Percentiles rank a stretch among this genome's conserved stretches.
Conservation (phyloP, 768 basidiomycete genomes). For the Agrocybe pediades region DNA sequence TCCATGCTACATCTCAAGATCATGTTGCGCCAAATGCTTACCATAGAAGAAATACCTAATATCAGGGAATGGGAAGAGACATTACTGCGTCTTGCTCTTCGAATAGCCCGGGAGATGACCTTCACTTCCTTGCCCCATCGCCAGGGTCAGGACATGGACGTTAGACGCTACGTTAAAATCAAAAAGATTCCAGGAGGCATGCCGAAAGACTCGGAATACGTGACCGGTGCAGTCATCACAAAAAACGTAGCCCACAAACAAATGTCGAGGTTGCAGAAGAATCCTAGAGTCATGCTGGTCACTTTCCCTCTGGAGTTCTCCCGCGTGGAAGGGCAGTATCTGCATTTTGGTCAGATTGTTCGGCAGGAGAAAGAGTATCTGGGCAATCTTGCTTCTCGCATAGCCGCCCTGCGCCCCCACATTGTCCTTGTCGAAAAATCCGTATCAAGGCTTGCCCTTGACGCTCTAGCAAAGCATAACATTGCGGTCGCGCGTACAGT, state of each 20-base stretch:
- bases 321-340: constrained; percentile 89
- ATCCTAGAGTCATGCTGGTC: constrained; percentile 94
- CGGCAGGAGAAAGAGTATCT: constrained; percentile 94
- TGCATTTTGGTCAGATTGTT: constrained; percentile 88
- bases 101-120: constrained; percentile 83
- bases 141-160: constrained; percentile 93
- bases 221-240: constrained; percentile 95
- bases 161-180: constrained; percentile 94
- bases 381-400: constrained; percentile 82
- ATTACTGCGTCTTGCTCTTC: constrained; percentile 77
- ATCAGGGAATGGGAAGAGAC: constrained; percentile 87
- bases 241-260: constrained; percentile 97
- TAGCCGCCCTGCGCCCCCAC: constrained; percentile 90
- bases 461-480: constrained; percentile 79
- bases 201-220: constrained; percentile 93
- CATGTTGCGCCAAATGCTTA: constrained; percentile 91
- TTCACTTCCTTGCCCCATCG: constrained; percentile 70
- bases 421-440: constrained; percentile 90
- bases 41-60: constrained; percentile 79
- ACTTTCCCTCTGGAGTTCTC: constrained; percentile 95
- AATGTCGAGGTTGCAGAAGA: constrained; percentile 81
- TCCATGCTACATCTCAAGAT: constrained; percentile 89
- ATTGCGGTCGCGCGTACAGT: constrained; percentile 91
- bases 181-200: constrained; percentile 97
- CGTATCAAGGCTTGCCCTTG: constrained; percentile 88